phyloP scores from a whole-genome alignment of 2,329 filamentous ascomycete species.

The Xylaria sp. region DNA sequence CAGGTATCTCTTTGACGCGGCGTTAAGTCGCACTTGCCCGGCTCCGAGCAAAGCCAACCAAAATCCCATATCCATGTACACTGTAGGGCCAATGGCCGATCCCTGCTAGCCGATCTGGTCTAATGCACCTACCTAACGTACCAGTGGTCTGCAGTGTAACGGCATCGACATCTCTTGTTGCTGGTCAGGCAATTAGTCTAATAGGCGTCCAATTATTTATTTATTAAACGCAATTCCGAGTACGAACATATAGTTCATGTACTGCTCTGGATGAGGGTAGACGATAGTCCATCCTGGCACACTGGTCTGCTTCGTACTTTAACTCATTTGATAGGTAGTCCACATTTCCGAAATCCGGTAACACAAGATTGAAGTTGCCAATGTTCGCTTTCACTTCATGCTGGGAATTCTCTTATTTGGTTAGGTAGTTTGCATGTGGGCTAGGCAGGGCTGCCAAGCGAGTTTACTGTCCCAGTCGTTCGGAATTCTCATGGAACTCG shows the following conservation, averaged over 20 bases:
- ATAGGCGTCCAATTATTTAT: not conserved
- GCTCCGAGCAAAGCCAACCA: constrained; percentile 33
- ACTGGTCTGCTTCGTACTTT: not conserved
- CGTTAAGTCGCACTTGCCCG: constrained; percentile 30
- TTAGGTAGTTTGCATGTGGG: not conserved
- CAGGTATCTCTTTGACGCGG: constrained; percentile 18
- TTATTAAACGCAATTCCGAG: not conserved
- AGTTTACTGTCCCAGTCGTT: not conserved
- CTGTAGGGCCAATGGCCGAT: constrained; percentile 6
- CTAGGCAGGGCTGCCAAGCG: constrained; percentile 8
- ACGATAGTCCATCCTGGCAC: too few species aligned
- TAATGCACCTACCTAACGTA: constrained; percentile 1
- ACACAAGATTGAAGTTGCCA: not conserved
- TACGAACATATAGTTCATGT: constrained; percentile 1
- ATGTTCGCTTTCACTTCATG: not conserved
- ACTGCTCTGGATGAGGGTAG: not conserved
- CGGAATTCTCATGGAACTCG: not conserved
- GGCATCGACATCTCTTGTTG: not conserved
- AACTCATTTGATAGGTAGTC: not conserved
- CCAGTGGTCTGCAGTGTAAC: constrained; percentile 16
- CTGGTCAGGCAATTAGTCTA: not conserved
- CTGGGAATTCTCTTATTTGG: not conserved
- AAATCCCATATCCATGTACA: not conserved
- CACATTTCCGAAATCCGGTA: not conserved
- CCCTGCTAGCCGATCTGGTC: not conserved